These are phyloP conservation scores for Anastatica hierochuntica DNA, from an alignment of 345 rosid genomes.

Conservation along the genomic window DNA sequence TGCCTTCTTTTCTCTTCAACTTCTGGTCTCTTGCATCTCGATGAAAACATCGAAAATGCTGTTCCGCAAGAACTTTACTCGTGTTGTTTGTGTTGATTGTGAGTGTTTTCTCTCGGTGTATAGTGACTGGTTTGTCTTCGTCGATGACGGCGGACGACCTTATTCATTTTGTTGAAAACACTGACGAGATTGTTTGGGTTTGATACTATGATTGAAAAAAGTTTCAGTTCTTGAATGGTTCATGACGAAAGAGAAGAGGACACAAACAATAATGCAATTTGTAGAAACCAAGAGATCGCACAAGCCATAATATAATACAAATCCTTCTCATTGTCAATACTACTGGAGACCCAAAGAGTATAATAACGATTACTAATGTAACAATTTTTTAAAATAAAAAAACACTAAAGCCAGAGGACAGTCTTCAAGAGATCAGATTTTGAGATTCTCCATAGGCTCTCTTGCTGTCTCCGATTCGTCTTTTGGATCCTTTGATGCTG, in stretches of 20 bases:
- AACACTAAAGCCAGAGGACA: too few species aligned
- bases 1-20: constrained; percentile 61
- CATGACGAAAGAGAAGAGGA: too few species aligned
- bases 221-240: too few species aligned
- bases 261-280: constrained; percentile 21
- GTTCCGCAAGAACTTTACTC: too few species aligned
- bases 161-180: neutral
- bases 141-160: neutral
- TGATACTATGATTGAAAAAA: too few species aligned
- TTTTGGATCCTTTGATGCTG: constrained; percentile 8
- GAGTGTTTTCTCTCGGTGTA: neutral
- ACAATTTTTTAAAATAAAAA: constrained; percentile 18
- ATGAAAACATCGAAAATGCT: constrained; percentile 4
- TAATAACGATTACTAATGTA: constrained; percentile 16
- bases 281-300: too few species aligned
- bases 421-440: constrained; percentile 42
- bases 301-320: too few species aligned
- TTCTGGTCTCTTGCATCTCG: constrained; percentile 77
- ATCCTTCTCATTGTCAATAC: constrained; percentile 18
- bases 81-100: too few species aligned
- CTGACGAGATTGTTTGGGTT: neutral
- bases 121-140: neutral
- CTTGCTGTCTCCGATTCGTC: too few species aligned
- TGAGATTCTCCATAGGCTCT: constrained; percentile 42
- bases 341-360: constrained; percentile 20